Base-by-base conservation (phyloP, 2,329 filamentous ascomycete species). In the Aspergillus persii region DNA sequence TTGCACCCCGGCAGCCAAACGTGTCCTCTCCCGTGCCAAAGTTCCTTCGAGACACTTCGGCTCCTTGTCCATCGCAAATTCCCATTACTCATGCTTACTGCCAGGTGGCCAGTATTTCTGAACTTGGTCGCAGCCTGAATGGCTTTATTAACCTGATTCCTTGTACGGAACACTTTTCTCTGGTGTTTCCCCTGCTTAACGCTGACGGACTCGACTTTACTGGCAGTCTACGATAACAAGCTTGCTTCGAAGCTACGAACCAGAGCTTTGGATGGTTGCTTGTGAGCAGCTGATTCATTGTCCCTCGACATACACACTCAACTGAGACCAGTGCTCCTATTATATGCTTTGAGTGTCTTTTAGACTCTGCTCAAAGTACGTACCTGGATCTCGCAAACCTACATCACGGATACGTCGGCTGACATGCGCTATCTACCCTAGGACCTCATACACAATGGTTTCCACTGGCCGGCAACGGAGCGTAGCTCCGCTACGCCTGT, bases 361-460 rank as follows among this genome's bases (percentile, higher is more conserved):
- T 12, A 47, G 44, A 23, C 23, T 23, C 18, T 26, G 8, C 26
- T 47, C 44, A 50, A n/a, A 30, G 31, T 36, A 53, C 6, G 29
- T 26, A 11, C 8, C 29, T 53, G 8, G 33, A n/a, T 15, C 15
- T n/a, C 36, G 12, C 3, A 41, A 41, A n/a, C 11, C 15, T 12
- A 6, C 36, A 41, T 15, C 4, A 15, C n/a, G 36, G n/a, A 5
- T 41, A 15, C 1, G n/a, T 41, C 7, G 36, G 12, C 29, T 31
- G 9, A 52, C 30, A 12, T 11, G 30, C 47, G 31, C 27, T 46
- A 39, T 41, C 46, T 23, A 23, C 18, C 18, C 18, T 15, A 65
- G 66, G 61, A 61, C 47, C 53, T 63, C 53, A 69, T 64, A 68
- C 60, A 73, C 56, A 62, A 76, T 76, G 74, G 69, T 69, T 65